A percentile compares a stretch with the other conserved stretches of the same genome.
Conservation (phyloP, 495 filamentous ascomycete species). For the Penicillium macrosclerotiorum region DNA sequence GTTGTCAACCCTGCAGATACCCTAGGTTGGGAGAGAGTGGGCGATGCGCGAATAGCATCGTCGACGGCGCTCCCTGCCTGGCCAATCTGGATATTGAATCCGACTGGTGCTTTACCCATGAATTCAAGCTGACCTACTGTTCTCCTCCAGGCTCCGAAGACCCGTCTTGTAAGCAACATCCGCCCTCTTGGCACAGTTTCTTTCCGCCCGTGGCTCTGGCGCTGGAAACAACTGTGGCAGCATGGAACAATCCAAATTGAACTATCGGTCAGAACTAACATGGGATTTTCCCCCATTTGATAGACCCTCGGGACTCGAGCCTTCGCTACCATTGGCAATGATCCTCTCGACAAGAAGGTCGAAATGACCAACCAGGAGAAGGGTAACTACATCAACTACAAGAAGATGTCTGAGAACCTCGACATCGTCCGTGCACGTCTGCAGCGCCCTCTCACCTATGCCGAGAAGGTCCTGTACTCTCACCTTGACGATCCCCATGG, state of each 20-base stretch:
- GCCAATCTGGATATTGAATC: constrained; percentile 2
- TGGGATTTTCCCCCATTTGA: constrained; percentile 2
- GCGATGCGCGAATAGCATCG: constrained; percentile 1
- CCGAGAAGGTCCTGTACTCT: constrained; percentile 98
- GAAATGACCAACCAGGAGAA: constrained; percentile 79
- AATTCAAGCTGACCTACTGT: constrained; percentile 25
- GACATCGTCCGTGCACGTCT: constrained; percentile 81
- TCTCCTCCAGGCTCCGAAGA: constrained; percentile 42
- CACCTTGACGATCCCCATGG: constrained; percentile 96
- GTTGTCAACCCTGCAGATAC: constrained; percentile 24
- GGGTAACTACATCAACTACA: constrained; percentile 80
- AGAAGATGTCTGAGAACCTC: constrained; percentile 98
- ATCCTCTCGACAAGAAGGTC: constrained; percentile 71
- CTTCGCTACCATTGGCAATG: constrained; percentile 61
- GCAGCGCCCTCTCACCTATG: constrained; percentile 89
- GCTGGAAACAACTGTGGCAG: neutral
- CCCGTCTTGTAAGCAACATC: constrained; percentile 52
- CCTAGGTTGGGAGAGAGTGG: constrained; percentile 9
- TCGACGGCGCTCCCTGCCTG: neutral
- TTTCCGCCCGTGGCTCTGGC: neutral
- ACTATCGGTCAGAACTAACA: constrained; percentile 19
- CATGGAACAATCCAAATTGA: neutral
- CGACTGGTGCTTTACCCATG: neutral
- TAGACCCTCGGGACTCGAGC: constrained; percentile 52
- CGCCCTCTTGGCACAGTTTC: neutral